Evolutionary conservation across 176 grass and related monocot genomes (phyloP), one percentile per base, ranked within the genome.

Genomic region (Musa beccarii): DNA sequence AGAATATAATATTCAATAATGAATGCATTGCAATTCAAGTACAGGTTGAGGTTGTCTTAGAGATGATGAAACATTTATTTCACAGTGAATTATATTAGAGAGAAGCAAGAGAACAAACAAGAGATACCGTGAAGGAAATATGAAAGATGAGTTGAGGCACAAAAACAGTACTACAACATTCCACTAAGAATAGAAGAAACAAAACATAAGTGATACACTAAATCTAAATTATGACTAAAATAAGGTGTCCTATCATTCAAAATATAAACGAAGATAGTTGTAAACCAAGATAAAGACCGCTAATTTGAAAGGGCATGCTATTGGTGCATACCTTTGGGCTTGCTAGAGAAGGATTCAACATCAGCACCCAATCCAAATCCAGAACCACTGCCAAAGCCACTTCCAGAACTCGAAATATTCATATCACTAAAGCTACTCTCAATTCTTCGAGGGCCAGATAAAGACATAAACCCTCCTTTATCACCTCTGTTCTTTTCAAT

Each of bases 401-500:
- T 83, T 81, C 75, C 84, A 79, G 55, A 71, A 57, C 85, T 87
- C 25, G 71, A 68, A 63, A 91, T 91, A 65, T 51, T 91, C 84
- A 91, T 91, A 59, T 89, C 89, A 55, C 49, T 83, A 63, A 87
- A 91, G 75, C 73, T 29, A 69, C 85, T 91, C 56, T 96, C 92
- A 51, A 82, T 78, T 81, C 82, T 82, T 24, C 79, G 79, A 21
- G 89, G 86, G 54, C 88, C 92, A 79, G 89, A 89, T 66, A 96
- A 84, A 80, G 86, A 82, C 66, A 89, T 87, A 80, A 85, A 91
- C 56, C 88, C 85, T 49, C 90, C 89, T 87, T 91, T 96, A 29
- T 96, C 89, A 57, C 82, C 68, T 89, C 81, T 96, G 63, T 86
- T 86, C 81, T 78, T 96, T 78, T 89, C 88, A 81, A 91, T 89